phyloP scores from a whole-genome alignment of 2,329 filamentous ascomycete species.

The Fusarium sp. region DNA sequence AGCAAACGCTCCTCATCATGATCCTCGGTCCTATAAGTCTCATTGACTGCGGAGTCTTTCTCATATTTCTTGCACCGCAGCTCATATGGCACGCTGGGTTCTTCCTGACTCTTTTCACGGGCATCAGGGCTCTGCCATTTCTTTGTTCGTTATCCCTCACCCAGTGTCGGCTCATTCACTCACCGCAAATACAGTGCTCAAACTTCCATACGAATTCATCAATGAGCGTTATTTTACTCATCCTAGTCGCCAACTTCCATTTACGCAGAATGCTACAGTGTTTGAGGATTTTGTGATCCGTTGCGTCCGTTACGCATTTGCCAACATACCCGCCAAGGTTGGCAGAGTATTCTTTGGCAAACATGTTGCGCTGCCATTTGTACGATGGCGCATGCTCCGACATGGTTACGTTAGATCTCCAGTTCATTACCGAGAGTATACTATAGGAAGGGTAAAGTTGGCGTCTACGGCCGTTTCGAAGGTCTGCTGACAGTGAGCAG shows the following conservation, averaged over 20 bases:
- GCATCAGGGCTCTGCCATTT: constrained; percentile 73
- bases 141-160: constrained; percentile 62
- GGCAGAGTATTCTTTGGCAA: constrained; percentile 83
- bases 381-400: constrained; percentile 78
- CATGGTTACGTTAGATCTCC: constrained; percentile 74
- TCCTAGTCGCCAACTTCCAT: constrained; percentile 60
- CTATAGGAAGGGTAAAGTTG: constrained; percentile 45
- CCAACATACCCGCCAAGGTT: constrained; percentile 73
- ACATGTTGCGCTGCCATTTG: constrained; percentile 76
- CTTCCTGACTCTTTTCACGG: constrained; percentile 66
- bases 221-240: constrained; percentile 49
- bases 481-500: constrained; percentile 15
- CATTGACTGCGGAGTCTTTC: constrained; percentile 79
- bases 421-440: constrained; percentile 69
- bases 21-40: constrained; percentile 79
- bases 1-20: constrained; percentile 60
- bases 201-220: constrained; percentile 47
- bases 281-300: constrained; percentile 84
- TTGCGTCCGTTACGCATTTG: constrained; percentile 82
- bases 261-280: constrained; percentile 74
- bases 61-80: constrained; percentile 76
- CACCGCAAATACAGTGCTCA: constrained; percentile 41
- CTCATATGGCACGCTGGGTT: constrained; percentile 75
- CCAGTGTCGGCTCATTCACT: constrained; percentile 14
- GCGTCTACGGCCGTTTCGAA: neutral